phyloP scores from a whole-genome alignment of 2,329 filamentous ascomycete species.

The Balansia obtecta region DNA sequence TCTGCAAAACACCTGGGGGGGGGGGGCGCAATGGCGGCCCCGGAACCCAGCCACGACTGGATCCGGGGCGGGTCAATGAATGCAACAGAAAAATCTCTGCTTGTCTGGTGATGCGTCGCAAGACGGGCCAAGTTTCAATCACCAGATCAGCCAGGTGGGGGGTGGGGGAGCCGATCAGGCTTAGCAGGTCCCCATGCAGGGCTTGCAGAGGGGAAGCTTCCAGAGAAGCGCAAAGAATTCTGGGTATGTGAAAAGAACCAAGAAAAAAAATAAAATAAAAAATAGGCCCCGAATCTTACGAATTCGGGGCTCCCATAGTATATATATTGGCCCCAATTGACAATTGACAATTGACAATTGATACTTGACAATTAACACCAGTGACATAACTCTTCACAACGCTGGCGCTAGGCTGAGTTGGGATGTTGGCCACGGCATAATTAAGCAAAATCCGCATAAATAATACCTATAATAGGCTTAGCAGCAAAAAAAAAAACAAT shows the following conservation, averaged over 20 bases:
- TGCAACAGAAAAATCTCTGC: conserved; percentile 10
- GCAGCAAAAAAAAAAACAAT: too few species aligned
- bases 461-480: too few species aligned
- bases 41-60: conserved; percentile 1
- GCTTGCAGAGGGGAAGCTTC: conserved; percentile 5
- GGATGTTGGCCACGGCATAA: too few species aligned
- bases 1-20: not conserved
- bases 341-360: too few species aligned
- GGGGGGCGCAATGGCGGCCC: not conserved
- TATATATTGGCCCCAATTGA: too few species aligned
- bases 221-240: conserved; percentile 7
- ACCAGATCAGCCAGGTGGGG: conserved; percentile 4
- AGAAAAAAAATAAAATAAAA: conserved; percentile 4
- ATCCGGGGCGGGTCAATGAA: conserved; percentile 1
- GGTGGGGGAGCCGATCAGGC: conserved; percentile 4
- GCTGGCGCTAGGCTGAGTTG: too few species aligned
- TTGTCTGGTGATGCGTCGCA: conserved; percentile 11
- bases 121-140: conserved; percentile 6
- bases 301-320: too few species aligned
- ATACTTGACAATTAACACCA: too few species aligned
- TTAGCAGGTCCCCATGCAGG: conserved; percentile 5
- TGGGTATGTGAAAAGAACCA: conserved; percentile 5
- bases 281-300: too few species aligned
- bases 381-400: too few species aligned
- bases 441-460: too few species aligned